Evolutionary conservation across 495 filamentous ascomycete genomes (phyloP), one percentile per base, ranked within the genome.

Genomic region (Aspergillus hancockii): DNA sequence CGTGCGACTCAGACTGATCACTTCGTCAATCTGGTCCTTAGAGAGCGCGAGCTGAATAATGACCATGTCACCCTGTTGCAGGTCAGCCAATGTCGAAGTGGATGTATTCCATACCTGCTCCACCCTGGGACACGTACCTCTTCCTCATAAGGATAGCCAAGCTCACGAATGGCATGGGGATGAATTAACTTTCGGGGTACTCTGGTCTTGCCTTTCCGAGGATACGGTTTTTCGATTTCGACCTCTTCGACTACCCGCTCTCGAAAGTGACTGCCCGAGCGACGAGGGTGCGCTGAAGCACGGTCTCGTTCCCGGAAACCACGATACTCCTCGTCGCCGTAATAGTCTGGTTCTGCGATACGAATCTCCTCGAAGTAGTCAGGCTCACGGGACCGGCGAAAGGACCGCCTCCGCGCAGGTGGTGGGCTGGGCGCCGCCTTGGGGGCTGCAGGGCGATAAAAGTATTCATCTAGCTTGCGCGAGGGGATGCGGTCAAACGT

Each of bases 21-120:
- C 77, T 63, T 93, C 88, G 66, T 96, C 92, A 64, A 97, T 97
- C 61, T 95, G 90, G 28, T 91, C 85, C 59, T 94, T 93, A 13
- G 88, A 90, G 22, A 97, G 80, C 3, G 92, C 92, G 61, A 87
- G 85, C 64, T 86, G 84, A 18, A 97, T 87, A 58, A 96, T 81
- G 66, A 93, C 83, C 51, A 84, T 84, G 50, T 89, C 86, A 40
- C 87, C 90, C 90, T 95, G 49, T 9, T 19, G 9, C 8, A 34
- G n/a, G 38, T 54, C 46, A 45, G 56, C 52, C 49, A 52, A 47
- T 13, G 7, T 52, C 9, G 8, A 25, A 51, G 21, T 47, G 21
- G 43, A 47, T 23, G 13, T 3, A 47, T 4, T 9, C 43, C 43
- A 47, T 19, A 22, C 10, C 3, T 47, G 19, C 43, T 47, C 43